Percentiles rank a stretch among this genome's conserved stretches.
phyloP scores from a whole-genome alignment of 2,329 filamentous ascomycete genomes.

The Calonectria pteridis region DNA sequence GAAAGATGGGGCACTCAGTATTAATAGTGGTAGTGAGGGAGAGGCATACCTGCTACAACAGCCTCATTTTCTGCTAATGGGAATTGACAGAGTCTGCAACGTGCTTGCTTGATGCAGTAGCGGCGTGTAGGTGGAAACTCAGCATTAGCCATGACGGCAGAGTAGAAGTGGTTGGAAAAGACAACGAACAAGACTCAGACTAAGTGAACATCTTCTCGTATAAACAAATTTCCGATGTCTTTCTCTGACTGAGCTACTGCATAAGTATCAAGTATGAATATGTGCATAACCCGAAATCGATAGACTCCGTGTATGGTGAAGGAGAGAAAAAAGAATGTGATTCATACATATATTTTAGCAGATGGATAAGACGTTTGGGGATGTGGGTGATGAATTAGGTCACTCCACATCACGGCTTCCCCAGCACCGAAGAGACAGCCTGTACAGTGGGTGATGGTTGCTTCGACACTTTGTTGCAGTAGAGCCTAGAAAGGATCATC shows the following conservation, averaged over 20 bases:
- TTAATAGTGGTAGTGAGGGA: background rate
- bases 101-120: slow-evolving; percentile 29
- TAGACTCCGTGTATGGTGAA: no score
- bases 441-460: background rate
- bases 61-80: slow-evolving; percentile 10
- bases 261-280: no score
- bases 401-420: no score
- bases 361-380: no score
- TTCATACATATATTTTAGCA: no score
- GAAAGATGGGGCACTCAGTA: background rate
- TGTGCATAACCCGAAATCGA: no score
- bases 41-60: slow-evolving; percentile 18
- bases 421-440: no score
- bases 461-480: background rate
- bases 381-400: no score
- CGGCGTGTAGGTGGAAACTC: background rate
- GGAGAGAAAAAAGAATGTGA: no score
- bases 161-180: background rate
- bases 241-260: background rate
- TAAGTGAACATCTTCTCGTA: background rate
- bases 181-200: background rate
- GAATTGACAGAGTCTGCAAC: slow-evolving; percentile 28
- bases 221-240: background rate
- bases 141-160: background rate
- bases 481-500: background rate